Conservation (phyloP, 202 grass and related monocot genomes). For the Carex arenaria region DNA sequence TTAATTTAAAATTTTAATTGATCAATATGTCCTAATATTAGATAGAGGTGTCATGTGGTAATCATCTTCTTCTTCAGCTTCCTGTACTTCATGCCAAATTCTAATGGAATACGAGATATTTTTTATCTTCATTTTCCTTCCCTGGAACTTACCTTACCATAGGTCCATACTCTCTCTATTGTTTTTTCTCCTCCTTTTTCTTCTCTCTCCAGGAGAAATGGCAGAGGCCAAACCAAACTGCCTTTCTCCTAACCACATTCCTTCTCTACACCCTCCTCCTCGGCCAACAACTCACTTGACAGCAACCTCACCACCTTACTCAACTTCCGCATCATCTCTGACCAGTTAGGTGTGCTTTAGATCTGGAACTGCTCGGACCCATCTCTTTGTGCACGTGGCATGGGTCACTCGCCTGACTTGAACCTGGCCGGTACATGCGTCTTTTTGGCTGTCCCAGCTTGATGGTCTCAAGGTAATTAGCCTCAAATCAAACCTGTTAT, state of each 20-base stretch:
- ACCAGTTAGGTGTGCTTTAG: slow-evolving; percentile 31
- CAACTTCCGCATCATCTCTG: slow-evolving; percentile 48
- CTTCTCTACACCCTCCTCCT: neutral
- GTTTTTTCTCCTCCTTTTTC: neutral
- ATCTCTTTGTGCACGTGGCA: slow-evolving; percentile 31
- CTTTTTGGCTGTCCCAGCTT: slow-evolving; percentile 39
- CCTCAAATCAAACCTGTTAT: slow-evolving; percentile 62
- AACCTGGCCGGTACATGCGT: slow-evolving; percentile 36
- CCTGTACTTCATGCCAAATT: too few species aligned
- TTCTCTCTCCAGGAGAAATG: slow-evolving; percentile 3
- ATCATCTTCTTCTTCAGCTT: too few species aligned
- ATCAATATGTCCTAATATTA: too few species aligned
- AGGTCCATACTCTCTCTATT: neutral
- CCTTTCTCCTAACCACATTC: slow-evolving; percentile 19
- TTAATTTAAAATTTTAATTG: too few species aligned
- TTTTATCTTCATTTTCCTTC: too few species aligned
- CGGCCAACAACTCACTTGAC: slow-evolving; percentile 39
- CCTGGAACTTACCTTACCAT: too few species aligned
- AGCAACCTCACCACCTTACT: slow-evolving; percentile 40
- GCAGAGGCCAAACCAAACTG: neutral
- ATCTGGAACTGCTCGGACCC: slow-evolving; percentile 55
- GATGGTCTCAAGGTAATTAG: slow-evolving; percentile 76
- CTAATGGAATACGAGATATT: too few species aligned
- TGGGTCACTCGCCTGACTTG: neutral
- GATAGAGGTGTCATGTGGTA: too few species aligned